phyloP scores from a whole-genome alignment of 2,329 filamentous ascomycete genomes.

The Alternaria brassicicola region DNA sequence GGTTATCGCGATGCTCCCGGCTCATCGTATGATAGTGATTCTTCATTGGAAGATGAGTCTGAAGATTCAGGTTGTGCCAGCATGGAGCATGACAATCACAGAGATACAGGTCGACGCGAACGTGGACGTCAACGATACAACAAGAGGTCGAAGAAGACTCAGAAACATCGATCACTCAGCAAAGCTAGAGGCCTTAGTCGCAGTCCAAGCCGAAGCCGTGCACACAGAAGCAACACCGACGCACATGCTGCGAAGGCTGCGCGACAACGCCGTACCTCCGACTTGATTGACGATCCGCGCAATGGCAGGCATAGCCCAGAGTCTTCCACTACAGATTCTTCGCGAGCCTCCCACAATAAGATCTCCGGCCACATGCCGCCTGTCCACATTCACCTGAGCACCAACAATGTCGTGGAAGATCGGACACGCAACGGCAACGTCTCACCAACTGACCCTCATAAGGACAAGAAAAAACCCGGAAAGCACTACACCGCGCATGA shows the following conservation, averaged over 20 bases:
- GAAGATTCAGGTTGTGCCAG: conserved; percentile 20
- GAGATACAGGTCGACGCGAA: conserved; percentile 15
- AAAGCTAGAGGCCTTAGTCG: conserved; percentile 15
- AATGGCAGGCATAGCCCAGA: conserved; percentile 25
- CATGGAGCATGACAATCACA: conserved; percentile 31
- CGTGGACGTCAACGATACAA: conserved; percentile 22
- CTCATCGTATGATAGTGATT: conserved; percentile 25
- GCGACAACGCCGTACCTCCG: conserved; percentile 18
- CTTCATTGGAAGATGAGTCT: conserved; percentile 22
- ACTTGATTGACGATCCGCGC: conserved; percentile 20
- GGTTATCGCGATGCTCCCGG: conserved; percentile 6
- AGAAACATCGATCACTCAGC: conserved; percentile 16
- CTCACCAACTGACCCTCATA: conserved; percentile 15
- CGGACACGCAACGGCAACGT: conserved; percentile 17
- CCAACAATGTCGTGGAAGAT: conserved; percentile 14
- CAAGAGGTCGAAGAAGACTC: conserved; percentile 16
- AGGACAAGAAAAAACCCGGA: conserved; percentile 14
- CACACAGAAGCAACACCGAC: conserved; percentile 11
- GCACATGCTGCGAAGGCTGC: conserved; percentile 13
- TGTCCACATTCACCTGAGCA: conserved; percentile 31
- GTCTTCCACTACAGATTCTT: conserved; percentile 24
- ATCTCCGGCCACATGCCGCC: conserved; percentile 15
- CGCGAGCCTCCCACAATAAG: conserved; percentile 19
- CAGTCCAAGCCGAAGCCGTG: conserved; percentile 13
- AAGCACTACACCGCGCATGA: conserved; percentile 15